A percentile compares a stretch with the other conserved stretches of the same genome.
Evolutionary conservation across 2,329 filamentous ascomycete species (phyloP).

Genomic region (Phaeosphaeriaceae sp.): DNA sequence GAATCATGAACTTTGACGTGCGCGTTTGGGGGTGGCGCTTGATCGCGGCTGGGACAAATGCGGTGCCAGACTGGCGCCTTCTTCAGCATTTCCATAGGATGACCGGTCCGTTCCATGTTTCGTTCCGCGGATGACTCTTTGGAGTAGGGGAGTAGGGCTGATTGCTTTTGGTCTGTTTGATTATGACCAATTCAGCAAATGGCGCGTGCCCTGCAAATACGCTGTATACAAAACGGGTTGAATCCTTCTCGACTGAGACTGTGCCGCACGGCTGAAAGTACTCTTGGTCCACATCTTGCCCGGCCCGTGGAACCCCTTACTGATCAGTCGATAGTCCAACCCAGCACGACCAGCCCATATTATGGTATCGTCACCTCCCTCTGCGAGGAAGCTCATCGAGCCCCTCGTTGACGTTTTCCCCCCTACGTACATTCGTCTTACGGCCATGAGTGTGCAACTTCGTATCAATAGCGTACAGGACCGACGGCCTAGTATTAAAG

Average conservation of each 20-base stretch:
- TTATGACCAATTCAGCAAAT: no score
- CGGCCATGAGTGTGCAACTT: constrained; percentile 15
- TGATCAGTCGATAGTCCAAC: neutral
- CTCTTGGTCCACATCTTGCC: neutral
- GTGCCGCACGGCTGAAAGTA: neutral
- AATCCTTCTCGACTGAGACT: neutral
- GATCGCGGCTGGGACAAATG: no score
- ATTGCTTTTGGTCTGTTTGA: no score
- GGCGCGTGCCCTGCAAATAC: no score
- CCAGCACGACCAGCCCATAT: neutral
- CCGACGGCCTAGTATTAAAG: constrained; percentile 5
- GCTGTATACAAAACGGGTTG: no score
- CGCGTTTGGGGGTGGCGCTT: no score
- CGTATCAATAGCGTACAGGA: constrained; percentile 7
- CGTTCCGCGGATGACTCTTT: no score
- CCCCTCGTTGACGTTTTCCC: constrained; percentile 9
- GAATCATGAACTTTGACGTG: no score
- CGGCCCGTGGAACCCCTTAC: neutral
- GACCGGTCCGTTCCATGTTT: no score
- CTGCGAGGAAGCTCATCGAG: neutral
- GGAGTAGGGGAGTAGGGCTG: no score
- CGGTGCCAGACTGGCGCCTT: no score
- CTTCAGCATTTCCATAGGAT: no score
- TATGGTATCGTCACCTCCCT: neutral
- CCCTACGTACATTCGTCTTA: constrained; percentile 15